Evolutionary conservation across 768 basidiomycete genomes (phyloP), one percentile per base, ranked within the genome.

Genomic region (Zangia roseola): DNA sequence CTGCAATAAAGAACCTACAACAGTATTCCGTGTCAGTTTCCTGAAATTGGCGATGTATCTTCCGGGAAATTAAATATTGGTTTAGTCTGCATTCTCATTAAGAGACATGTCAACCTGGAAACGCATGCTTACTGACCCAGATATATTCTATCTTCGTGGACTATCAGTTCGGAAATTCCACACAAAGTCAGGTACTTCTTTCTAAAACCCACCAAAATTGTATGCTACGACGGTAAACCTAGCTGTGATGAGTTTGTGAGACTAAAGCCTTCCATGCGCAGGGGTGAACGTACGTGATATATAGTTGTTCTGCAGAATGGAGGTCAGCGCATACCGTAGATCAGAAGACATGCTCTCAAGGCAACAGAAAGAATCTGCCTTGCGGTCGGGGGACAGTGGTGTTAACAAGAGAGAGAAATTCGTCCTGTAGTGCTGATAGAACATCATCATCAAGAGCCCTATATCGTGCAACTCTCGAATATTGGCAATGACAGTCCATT

Each of bases 1-100:
- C 53, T 45, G 17, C 19, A 13, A 44, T 55, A 55, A 21, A 43
- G 51, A 34, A 53, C 23, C 54, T 55, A 35, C 14, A 12, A 19
- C 40, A 40, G n/a, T 2, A 2, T 13, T 5, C 36, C 2, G 30
- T 17, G 2, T 10, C 8, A 6, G 12, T 17, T 28, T 24, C n/a
- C n/a, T n/a, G n/a, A 34, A 14, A 10, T 8, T 21, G 36, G n/a
- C 14, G 5, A 10, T 10, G n/a, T 5, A 40, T 40, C 12, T 31
- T 31, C 30, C 30, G 8, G 40, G 6, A 44, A 26, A 16, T 19
- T 9, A 6, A 14, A 38, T 38, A 38, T 36, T 7, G 28, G 45
- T 23, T 46, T 39, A 16, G 20, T 31, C 38, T 46, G 6, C 39
- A 10, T n/a, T 31, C 28, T 12, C 23, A 3, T 31, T n/a, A 24